Percentiles rank a stretch among this genome's conserved stretches.
Conservation (phyloP, 768 basidiomycete genomes). For the Termitomyces heimii region DNA sequence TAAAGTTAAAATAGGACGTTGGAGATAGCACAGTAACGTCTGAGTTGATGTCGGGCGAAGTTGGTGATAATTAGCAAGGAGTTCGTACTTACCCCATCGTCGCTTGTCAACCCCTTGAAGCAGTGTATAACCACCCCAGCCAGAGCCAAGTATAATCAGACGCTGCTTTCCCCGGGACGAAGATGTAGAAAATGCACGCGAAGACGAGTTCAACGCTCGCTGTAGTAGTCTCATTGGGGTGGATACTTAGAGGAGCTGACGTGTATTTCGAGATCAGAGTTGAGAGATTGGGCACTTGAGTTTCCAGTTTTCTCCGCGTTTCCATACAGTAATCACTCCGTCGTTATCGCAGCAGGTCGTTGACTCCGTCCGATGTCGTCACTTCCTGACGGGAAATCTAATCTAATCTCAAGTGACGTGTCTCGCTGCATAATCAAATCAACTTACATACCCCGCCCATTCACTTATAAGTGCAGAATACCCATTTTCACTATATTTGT, state of each 20-base stretch:
- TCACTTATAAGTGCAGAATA: neutral
- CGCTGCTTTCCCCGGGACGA: constrained; percentile 25
- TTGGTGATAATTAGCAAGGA: neutral
- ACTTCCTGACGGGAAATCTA: neutral
- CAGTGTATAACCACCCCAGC: constrained; percentile 75
- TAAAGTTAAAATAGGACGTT: constrained; percentile 63
- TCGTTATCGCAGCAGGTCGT: neutral
- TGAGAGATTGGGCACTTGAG: too few relatives aligned
- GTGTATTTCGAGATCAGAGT: too few relatives aligned
- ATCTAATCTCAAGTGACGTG: constrained; percentile 9
- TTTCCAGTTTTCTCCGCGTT: constrained; percentile 8
- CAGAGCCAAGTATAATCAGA: constrained; percentile 68
- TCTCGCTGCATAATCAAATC: neutral
- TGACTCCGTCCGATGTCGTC: neutral
- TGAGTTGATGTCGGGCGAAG: constrained; percentile 16
- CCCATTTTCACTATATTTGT: neutral
- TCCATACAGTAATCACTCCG: neutral
- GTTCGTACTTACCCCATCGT: constrained; percentile 49
- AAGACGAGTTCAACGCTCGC: neutral
- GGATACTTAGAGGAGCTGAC: neutral
- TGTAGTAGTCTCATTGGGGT: neutral
- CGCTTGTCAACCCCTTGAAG: constrained; percentile 64
- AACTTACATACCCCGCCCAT: too few relatives aligned
- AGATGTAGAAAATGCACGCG: constrained; percentile 4
- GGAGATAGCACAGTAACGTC: constrained; percentile 67